Base-by-base conservation (phyloP, 2,329 filamentous ascomycete species). In the Microsporum ferrugineum region DNA sequence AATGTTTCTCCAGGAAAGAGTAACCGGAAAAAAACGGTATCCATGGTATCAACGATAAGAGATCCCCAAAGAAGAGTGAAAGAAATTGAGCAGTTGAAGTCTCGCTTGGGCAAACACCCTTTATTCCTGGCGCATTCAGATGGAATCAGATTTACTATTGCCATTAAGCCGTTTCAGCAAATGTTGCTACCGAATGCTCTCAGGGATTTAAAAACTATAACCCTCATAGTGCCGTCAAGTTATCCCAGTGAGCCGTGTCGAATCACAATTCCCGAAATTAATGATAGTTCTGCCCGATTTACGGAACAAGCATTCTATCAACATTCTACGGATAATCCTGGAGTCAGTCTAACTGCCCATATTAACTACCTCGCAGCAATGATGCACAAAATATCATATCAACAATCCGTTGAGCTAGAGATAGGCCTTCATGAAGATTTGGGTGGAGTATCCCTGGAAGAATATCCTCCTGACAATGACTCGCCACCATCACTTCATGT, bases 281-380 rank as follows among this genome's bases (percentile, higher is more conserved):
- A 83, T 23, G 78, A 81, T 0, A 71, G 76, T 10, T 84, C 86
- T 62, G 86, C 84, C 0, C 82, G 83, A 67, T 77, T 78, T 1
- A 77, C 89, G 1, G 86, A 91, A 71, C 78, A 80, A 58, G 77
- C 85, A 0, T 94, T 92, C 66, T 76, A 79, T 5, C 73, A 81
- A 62, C 84, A 81, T 71, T 80, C 82, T 14, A 73, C 72, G 31
- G 77, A 83, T 59, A 80, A 84, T 66, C 78, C 77, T 43, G 78
- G 84, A 47, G 78, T 86, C 75, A 85, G 81, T 7, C 73, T 94
- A 60, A 87, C 88, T 75, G 86, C 83, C 62, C 87, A 89, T 66
- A 72, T 92, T 66, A 92, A 92, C 69, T 89, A 86, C 68, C 75
- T 92, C 5, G 79, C 84, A 1, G 84, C 87, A 70, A 89, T 89